These are phyloP conservation scores for Cadophora malorum DNA, from an alignment of 2,329 filamentous ascomycete genomes.

Conservation along the genomic window DNA sequence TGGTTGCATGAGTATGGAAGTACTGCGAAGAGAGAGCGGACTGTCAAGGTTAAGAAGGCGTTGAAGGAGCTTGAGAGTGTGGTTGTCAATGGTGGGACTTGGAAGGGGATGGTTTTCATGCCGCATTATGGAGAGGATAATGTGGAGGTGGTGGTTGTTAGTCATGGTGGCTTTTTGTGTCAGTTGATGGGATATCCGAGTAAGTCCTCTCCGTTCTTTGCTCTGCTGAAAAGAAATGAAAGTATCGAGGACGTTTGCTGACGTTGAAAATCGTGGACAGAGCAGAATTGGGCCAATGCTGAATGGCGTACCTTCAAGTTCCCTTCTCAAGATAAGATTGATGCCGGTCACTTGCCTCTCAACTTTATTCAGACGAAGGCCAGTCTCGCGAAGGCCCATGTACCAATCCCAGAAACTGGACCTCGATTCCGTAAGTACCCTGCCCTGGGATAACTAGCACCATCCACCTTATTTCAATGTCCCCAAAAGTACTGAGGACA, in stretches of 20 bases:
- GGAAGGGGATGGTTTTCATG: slow-evolving; percentile 24
- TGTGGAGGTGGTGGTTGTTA: slow-evolving; percentile 26
- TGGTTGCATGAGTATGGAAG: neutral
- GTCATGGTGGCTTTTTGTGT: slow-evolving; percentile 26
- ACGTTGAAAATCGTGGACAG: neutral
- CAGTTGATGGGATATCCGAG: slow-evolving; percentile 11
- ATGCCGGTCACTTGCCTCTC: neutral
- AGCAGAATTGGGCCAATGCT: slow-evolving; percentile 1
- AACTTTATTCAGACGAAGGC: slow-evolving; percentile 1
- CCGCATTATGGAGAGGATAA: slow-evolving; percentile 4
- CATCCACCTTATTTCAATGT: neutral
- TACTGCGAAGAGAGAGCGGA: neutral
- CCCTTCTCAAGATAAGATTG: slow-evolving; percentile 3
- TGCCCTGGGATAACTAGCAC: too few species aligned
- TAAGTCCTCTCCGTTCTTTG: neutral
- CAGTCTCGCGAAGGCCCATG: neutral
- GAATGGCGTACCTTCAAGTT: slow-evolving; percentile 14
- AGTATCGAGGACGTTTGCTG: neutral
- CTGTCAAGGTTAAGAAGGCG: slow-evolving; percentile 16
- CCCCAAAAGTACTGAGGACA: neutral
- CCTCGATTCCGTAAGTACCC: neutral
- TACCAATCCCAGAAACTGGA: neutral
- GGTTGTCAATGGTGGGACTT: slow-evolving; percentile 19
- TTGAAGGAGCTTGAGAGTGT: slow-evolving; percentile 16
- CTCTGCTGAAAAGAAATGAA: neutral